Base-by-base conservation (phyloP, 1,284 basidiomycete species). In the Cystobasidium slooffiae region DNA sequence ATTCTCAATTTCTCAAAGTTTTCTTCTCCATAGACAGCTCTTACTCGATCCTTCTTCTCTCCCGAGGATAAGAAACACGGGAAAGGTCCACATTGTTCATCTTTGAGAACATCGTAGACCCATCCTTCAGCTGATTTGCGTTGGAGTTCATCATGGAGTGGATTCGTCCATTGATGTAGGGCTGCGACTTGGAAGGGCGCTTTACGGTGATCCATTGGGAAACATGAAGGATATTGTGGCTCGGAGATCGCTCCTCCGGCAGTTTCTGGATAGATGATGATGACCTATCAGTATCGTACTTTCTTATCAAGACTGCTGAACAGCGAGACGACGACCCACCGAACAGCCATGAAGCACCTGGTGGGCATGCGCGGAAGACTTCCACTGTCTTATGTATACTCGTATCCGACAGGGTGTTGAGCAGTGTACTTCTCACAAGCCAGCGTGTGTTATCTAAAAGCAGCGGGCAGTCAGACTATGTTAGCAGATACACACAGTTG, bases 81-180 rank as follows among this genome's bases (percentile, higher is more conserved):
- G 79, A 89, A 87, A 4, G 92, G 90, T 8, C 91, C 92, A 44
- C 92, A 92, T 41, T 88, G 82, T 39, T 89, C 87, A 37, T 91
- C 87, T 0, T 70, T 66, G 66, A 73, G 62, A 7, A 78, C 72
- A n/a, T 75, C 74, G n/a, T 79, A 75, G 66, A 75, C 75, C 22
- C 80, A 69, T 77, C 53, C 82, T 85, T 80, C 90, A 80, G 89
- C 88, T 81, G 94, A 91, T 12, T 92, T 92, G 43, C 90, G 89
- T 61, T 86, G 85, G 68, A 93, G 86, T 78, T 88, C 87, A 79
- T 96, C 94, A 76, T 91, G 88, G 49, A 89, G 85, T 63, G 88
- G 86, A 82, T 93, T 88, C 75, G 90, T 89, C 94, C 94, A 96
- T 81, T 96, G 94, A 82, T 95, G 93, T 58, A 96, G 84, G 20